Percentiles rank a stretch among this genome's conserved stretches.
Conservation (phyloP, 179 eudicot genomes). For the Sideroxylon spinosum region DNA sequence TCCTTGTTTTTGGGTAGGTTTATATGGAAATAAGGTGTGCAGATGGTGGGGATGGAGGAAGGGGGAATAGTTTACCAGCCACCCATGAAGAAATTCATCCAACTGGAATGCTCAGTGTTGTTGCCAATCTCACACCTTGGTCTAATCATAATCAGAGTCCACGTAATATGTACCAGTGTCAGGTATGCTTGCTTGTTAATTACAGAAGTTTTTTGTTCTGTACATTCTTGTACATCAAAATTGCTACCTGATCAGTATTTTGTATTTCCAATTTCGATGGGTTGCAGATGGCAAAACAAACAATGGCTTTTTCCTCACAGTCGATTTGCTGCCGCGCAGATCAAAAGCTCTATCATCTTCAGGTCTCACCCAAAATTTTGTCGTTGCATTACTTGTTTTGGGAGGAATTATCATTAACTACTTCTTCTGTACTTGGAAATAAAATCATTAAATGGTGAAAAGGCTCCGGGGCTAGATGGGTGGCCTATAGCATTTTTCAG, state of each 20-base stretch:
- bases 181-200: slow-evolving; percentile 43
- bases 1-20: slow-evolving; percentile 36
- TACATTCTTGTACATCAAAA: background rate
- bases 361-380: slow-evolving; percentile 43
- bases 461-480: too few species aligned
- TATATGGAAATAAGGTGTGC: slow-evolving; percentile 87
- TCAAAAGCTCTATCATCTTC: slow-evolving; percentile 94
- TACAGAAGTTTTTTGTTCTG: slow-evolving; percentile 7
- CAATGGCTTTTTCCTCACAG: slow-evolving; percentile 90
- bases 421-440: background rate
- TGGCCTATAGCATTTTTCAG: too few species aligned
- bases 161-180: slow-evolving; percentile 99
- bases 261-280: slow-evolving; percentile 11
- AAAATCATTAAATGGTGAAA: too few species aligned
- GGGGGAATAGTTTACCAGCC: slow-evolving; percentile 56
- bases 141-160: slow-evolving; percentile 99
- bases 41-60: slow-evolving; percentile 94
- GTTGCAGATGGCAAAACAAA: slow-evolving; percentile 90
- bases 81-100: slow-evolving; percentile 97
- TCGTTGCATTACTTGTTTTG: background rate
- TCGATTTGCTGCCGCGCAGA: slow-evolving; percentile 69
- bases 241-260: slow-evolving; percentile 3
- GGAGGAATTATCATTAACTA: background rate
- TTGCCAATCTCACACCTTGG: slow-evolving; percentile 93
- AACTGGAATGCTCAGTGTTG: slow-evolving; percentile 80